Evolutionary conservation across 306 rosid genomes (phyloP).

Genomic region (Phaseolus lunatus): DNA sequence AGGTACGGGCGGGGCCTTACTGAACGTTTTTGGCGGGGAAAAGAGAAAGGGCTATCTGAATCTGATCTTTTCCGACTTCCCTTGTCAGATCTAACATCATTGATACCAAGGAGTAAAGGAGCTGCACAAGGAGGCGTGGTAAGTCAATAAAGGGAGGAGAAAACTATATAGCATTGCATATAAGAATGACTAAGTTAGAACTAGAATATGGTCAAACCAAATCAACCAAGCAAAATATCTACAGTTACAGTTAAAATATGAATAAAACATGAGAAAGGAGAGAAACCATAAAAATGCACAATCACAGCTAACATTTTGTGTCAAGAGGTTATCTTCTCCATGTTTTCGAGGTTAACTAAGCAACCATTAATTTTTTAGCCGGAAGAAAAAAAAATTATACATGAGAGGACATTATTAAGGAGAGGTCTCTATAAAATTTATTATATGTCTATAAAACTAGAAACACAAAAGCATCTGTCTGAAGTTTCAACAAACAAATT

Average conservation of each 20-base stretch:
- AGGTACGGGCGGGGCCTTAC: constrained; percentile 74
- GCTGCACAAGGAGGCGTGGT: constrained; percentile 65
- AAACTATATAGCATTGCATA: constrained; percentile 3
- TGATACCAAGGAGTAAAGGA: constrained; percentile 84
- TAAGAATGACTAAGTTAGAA: not conserved
- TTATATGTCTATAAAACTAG: not conserved
- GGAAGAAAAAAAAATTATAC: not conserved
- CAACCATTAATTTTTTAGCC: not conserved
- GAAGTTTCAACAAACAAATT: constrained; percentile 23
- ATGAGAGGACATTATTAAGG: not conserved
- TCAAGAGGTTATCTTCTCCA: not conserved
- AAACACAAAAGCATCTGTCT: constrained; percentile 14
- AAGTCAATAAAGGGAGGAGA: constrained; percentile 38
- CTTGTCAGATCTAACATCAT: constrained; percentile 77
- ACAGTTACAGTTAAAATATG: not conserved
- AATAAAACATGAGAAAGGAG: not conserved
- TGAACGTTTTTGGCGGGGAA: constrained; percentile 98
- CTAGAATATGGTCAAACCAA: not conserved
- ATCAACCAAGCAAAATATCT: not conserved
- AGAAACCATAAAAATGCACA: not conserved
- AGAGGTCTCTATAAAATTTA: not conserved
- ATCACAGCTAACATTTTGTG: not conserved
- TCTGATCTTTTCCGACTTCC: constrained; percentile 72
- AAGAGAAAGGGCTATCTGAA: constrained; percentile 90
- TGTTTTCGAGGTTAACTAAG: constrained; percentile 14